Evolutionary conservation across 2,329 filamentous ascomycete species (phyloP), one percentile per base, ranked within the genome.

Genomic region (Ascochyta lentis): DNA sequence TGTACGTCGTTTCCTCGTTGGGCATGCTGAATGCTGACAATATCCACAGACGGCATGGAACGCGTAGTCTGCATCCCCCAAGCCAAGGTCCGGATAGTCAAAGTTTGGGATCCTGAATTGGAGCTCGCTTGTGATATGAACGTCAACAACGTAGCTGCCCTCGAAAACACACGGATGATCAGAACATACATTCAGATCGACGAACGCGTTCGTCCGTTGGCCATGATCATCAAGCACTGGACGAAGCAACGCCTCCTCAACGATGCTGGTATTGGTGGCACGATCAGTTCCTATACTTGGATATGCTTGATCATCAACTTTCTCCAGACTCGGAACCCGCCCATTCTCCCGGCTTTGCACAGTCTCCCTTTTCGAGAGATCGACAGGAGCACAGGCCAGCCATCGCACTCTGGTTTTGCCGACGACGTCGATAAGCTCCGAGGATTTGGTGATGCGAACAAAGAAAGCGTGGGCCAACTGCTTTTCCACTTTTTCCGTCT

Each of bases 201-300:
- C 75, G 87, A 92, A 35, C 88, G 95, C 58, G 92, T 99, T 52
- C 87, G 95, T 39, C 92, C 91, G 40, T 80, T 99, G 65, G 94
- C 95, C 15, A 98, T 99, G 92, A 90, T 96, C 58, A 86, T 99
- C 78, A 99, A 99, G 76, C 86, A 98, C 79, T 99, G 95, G 95
- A 96, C 95, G 52, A 91, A 95, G 77, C 86, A 86, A 76, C 88
- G 95, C 74, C 89, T 96, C 68, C 83, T 99, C 66, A 99, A 99
- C 72, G 95, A 99, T 80, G 95, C 95, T 73, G 94, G 95, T 90
- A 55, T 92, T 92, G 72, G 95, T 60, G 93, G 92, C 54, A 99
- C 95, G 6, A 83, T 99, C 57, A 98, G 94, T 76, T 99, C 95
- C 16, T 99, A 99, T 73, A 97, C 95, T 22, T 99, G 95, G 95